phyloP scores from a whole-genome alignment of 768 basidiomycete species.

The Pleurotus tuber-regium region DNA sequence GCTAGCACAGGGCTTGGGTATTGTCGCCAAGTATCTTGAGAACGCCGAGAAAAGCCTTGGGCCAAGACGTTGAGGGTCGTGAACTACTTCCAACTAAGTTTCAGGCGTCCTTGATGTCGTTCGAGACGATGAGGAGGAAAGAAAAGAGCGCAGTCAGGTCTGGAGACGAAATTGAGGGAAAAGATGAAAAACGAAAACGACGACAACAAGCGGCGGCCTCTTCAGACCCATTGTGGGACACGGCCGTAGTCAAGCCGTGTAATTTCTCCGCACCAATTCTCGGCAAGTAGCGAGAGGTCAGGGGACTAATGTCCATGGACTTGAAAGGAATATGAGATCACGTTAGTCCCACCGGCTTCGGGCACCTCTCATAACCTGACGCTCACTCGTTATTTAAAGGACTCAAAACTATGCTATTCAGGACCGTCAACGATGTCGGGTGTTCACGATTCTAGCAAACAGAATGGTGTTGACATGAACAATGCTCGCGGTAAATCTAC shows the following conservation, averaged over 20 bases:
- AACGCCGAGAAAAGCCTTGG: slow-evolving; percentile 7
- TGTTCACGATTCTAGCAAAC: slow-evolving; percentile 37
- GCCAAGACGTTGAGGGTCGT: slow-evolving; percentile 8
- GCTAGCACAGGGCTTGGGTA: neutral
- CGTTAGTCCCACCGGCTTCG: neutral
- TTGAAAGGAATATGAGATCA: too few species aligned
- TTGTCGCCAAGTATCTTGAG: slow-evolving; percentile 9
- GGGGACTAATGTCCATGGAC: too few species aligned
- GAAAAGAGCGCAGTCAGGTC: neutral
- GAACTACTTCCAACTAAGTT: slow-evolving; percentile 4
- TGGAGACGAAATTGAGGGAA: neutral
- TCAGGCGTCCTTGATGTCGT: neutral
- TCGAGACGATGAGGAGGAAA: slow-evolving; percentile 1
- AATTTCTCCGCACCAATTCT: too few species aligned
- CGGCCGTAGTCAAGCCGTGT: too few species aligned
- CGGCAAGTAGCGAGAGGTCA: too few species aligned
- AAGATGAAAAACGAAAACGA: neutral
- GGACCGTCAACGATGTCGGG: too few species aligned
- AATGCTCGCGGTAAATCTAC: slow-evolving; percentile 43
- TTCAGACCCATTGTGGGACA: too few species aligned
- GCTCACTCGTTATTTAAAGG: too few species aligned
- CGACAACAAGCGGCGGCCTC: neutral
- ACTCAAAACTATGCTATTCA: too few species aligned
- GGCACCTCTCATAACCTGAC: neutral
- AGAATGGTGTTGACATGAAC: slow-evolving; percentile 51